These are phyloP conservation scores for Cutaneotrichosporon sp. DNA, from an alignment of 1,284 basidiomycete species.

Conservation along the genomic window DNA sequence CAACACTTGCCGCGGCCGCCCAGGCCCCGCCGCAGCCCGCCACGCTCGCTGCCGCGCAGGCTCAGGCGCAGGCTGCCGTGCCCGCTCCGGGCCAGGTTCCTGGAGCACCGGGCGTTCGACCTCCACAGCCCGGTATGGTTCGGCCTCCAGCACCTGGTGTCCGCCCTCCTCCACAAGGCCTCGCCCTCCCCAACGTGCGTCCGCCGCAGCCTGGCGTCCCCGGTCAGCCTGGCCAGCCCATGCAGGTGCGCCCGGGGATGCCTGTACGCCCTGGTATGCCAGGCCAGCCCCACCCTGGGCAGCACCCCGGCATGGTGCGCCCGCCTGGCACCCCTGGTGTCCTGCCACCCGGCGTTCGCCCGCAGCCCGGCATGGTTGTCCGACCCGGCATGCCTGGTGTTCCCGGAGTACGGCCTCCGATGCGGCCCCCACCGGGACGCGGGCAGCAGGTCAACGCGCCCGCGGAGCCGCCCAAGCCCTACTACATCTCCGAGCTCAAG, in stretches of 20 bases:
- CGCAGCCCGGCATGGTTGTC: slow-evolving; percentile 12
- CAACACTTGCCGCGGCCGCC: slow-evolving; percentile 10
- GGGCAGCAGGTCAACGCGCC: slow-evolving; percentile 12
- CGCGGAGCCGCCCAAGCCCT: slow-evolving; percentile 38
- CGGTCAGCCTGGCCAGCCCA: background rate
- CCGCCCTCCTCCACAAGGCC: background rate
- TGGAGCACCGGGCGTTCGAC: background rate
- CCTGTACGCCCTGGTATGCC: slow-evolving; percentile 7
- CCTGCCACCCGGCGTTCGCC: slow-evolving; percentile 8
- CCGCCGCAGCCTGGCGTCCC: slow-evolving; percentile 6
- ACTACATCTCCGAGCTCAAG: slow-evolving; percentile 47
- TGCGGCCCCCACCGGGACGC: slow-evolving; percentile 11
- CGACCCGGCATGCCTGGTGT: slow-evolving; percentile 11
- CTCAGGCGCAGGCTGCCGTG: slow-evolving; percentile 11
- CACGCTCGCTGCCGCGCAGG: slow-evolving; percentile 13
- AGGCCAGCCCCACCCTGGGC: background rate
- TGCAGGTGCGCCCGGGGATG: slow-evolving; percentile 10
- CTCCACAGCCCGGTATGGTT: slow-evolving; percentile 4
- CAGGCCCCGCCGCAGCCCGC: slow-evolving; percentile 6
- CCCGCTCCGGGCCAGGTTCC: background rate
- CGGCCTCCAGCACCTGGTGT: background rate
- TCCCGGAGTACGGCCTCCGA: background rate
- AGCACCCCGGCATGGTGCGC: slow-evolving; percentile 3
- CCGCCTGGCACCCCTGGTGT: slow-evolving; percentile 9
- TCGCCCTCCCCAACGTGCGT: background rate